Percentiles rank a stretch among this genome's conserved stretches.
These are phyloP conservation scores for Dipodascopsis uninucleata DNA, from an alignment of 805 yeast species.

Conservation along the genomic window DNA sequence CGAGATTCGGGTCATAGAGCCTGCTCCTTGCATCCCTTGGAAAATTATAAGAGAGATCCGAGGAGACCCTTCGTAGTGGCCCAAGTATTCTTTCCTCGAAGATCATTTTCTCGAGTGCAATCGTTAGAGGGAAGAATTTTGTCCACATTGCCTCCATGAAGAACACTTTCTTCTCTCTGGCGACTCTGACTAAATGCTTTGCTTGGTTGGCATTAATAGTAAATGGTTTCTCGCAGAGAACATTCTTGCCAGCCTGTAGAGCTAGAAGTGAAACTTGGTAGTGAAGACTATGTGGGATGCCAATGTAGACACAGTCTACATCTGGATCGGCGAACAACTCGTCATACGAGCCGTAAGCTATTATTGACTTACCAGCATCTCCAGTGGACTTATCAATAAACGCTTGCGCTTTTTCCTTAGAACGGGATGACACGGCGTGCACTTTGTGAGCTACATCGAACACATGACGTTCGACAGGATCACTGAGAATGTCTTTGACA, in stretches of 20 bases:
- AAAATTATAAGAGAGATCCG: too few relatives aligned
- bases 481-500: constrained; percentile 14
- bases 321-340: constrained; percentile 42
- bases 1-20: constrained; percentile 45
- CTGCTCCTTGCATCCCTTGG: constrained; percentile 40
- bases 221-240: constrained; percentile 54
- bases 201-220: constrained; percentile 48
- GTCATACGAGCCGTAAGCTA: constrained; percentile 36
- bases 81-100: constrained; percentile 43
- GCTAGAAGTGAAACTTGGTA: constrained; percentile 44
- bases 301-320: constrained; percentile 49
- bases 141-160: constrained; percentile 63
- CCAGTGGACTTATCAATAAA: constrained; percentile 26
- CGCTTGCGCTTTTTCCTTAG: constrained; percentile 29
- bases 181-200: constrained; percentile 42
- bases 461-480: constrained; percentile 28
- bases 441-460: constrained; percentile 30
- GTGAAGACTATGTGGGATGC: constrained; percentile 52
- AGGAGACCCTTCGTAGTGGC: constrained; percentile 44
- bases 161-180: constrained; percentile 44
- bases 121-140: constrained; percentile 41
- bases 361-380: constrained; percentile 8
- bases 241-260: constrained; percentile 45
- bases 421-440: constrained; percentile 32
- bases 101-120: constrained; percentile 38